Percentiles rank a stretch among this genome's conserved stretches.
phyloP scores from a whole-genome alignment of 805 yeast species.

The Kregervanrija fluxuum region DNA sequence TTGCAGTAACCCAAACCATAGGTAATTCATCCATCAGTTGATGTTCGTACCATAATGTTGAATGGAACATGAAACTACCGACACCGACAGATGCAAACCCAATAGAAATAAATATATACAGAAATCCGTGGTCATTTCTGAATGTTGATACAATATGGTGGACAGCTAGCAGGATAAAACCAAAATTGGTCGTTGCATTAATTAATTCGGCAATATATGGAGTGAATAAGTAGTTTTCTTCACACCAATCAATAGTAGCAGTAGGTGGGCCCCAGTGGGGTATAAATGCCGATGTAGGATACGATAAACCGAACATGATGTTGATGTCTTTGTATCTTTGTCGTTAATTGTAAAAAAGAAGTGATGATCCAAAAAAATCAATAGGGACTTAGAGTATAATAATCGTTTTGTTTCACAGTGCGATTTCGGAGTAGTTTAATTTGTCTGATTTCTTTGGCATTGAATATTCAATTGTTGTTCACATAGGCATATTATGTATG shows the following conservation, averaged over 20 bases:
- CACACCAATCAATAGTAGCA: conserved; percentile 98
- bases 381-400: no score
- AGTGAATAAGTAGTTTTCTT: conserved; percentile 87
- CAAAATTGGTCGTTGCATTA: conserved; percentile 71
- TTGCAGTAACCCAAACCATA: conserved; percentile 96
- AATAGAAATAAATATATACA: conserved; percentile 64
- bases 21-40: conserved; percentile 94
- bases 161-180: conserved; percentile 25
- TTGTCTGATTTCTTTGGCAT: no score
- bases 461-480: no score
- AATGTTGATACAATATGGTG: conserved; percentile 46
- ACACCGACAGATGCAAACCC: conserved; percentile 89
- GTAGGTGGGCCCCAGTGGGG: conserved; percentile 72
- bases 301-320: conserved; percentile 4
- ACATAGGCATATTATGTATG: no score
- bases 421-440: no score
- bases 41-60: conserved; percentile 85
- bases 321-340: no score
- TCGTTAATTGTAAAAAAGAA: no score
- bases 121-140: conserved; percentile 52
- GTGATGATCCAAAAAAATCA: no score
- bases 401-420: no score
- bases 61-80: conserved; percentile 94
- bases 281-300: conserved; percentile 5
- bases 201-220: conserved; percentile 84